Percentiles rank a stretch among this genome's conserved stretches.
Evolutionary conservation across 2,329 filamentous ascomycete genomes (phyloP).

Genomic region (Sporothrix dimorphospora): DNA sequence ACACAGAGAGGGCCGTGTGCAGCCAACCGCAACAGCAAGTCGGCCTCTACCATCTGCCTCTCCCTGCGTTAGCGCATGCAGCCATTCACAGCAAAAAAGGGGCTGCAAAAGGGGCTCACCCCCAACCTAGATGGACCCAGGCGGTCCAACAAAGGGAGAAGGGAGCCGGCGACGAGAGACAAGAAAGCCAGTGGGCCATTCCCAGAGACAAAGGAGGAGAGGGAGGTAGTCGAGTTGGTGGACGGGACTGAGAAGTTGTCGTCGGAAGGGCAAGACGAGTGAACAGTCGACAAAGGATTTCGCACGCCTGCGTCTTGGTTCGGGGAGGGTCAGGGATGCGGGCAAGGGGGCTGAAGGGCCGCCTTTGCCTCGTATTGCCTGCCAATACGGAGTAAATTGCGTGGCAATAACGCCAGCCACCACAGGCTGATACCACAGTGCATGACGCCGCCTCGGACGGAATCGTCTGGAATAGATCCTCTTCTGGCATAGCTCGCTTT

Average conservation of each 20-base stretch:
- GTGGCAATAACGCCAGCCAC: not conserved
- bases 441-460: not conserved
- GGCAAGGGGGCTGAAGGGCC: not conserved
- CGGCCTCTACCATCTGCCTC: not conserved
- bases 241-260: too few species aligned
- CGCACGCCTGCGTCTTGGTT: not conserved
- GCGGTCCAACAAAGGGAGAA: not conserved
- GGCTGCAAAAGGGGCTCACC: constrained; percentile 10
- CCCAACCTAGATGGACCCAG: not conserved
- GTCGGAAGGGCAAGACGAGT: too few species aligned
- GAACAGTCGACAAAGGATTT: not conserved
- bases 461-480: constrained; percentile 18
- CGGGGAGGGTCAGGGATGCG: not conserved
- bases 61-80: constrained; percentile 28
- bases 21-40: not conserved
- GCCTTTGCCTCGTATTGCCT: not conserved
- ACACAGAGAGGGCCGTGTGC: too few species aligned
- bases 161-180: not conserved
- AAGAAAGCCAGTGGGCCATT: not conserved
- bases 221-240: too few species aligned
- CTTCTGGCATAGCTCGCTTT: not conserved
- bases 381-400: not conserved
- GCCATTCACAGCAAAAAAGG: constrained; percentile 5
- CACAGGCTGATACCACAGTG: not conserved
- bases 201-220: not conserved